These are phyloP conservation scores for Xylariaceae sp. DNA, from an alignment of 2,329 filamentous ascomycete genomes.

Conservation along the genomic window DNA sequence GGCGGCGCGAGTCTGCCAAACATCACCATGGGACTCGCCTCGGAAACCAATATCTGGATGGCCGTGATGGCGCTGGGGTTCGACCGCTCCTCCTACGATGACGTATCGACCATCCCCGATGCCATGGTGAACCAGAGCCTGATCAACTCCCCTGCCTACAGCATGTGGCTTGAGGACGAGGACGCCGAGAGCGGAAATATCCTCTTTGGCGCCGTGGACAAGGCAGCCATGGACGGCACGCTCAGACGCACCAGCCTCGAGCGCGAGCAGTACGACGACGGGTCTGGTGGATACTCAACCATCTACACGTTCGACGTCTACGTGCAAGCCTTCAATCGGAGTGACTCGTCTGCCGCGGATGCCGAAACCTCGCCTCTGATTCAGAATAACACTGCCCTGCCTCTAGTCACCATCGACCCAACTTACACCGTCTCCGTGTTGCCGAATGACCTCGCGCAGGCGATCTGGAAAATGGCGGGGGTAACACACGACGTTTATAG, in stretches of 20 bases:
- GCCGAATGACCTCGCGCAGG: background rate
- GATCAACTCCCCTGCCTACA: background rate
- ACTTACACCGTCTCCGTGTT: background rate
- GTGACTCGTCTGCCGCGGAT: background rate
- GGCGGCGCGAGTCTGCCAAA: background rate
- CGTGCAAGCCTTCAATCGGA: background rate
- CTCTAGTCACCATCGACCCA: background rate
- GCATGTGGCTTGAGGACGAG: background rate
- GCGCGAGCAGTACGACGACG: background rate
- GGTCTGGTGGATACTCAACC: background rate
- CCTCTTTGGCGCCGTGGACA: background rate
- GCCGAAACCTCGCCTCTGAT: background rate
- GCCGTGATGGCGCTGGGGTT: background rate
- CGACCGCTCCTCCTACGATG: background rate
- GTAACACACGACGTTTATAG: background rate
- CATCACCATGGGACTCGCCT: background rate
- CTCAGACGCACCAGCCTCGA: background rate
- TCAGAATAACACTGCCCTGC: background rate
- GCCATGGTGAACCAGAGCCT: background rate
- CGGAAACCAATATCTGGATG: background rate
- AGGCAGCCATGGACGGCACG: background rate
- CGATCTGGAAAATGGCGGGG: background rate
- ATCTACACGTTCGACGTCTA: background rate
- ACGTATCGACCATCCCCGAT: background rate
- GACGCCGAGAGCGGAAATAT: background rate